Evolutionary conservation across 2,329 filamentous ascomycete species (phyloP).

Genomic region (Hypocrella siamensis): DNA sequence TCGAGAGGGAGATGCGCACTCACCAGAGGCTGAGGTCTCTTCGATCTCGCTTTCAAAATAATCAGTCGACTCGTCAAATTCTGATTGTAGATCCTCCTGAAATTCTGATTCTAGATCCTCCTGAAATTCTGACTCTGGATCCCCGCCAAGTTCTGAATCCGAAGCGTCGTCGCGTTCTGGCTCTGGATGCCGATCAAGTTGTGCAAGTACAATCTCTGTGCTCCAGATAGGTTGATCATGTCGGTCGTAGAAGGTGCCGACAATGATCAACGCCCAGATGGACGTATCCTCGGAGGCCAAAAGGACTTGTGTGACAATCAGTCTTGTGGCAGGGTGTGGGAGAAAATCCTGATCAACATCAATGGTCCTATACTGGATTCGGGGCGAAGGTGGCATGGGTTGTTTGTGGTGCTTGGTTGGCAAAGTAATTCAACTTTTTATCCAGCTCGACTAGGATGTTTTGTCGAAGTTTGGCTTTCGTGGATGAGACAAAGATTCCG

Average conservation of each 20-base stretch:
- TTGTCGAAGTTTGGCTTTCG: too few relatives aligned
- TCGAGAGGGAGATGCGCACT: too few relatives aligned
- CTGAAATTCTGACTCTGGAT: too few relatives aligned
- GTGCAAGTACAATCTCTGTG: slow-evolving; percentile 24
- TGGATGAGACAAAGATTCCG: too few relatives aligned
- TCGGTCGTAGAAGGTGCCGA: slow-evolving; percentile 30
- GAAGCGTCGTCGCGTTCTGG: slow-evolving; percentile 11
- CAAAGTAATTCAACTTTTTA: not conserved
- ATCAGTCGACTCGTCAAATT: too few relatives aligned
- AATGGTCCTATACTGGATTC: slow-evolving; percentile 10
- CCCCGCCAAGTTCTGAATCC: too few relatives aligned
- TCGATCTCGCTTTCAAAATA: too few relatives aligned
- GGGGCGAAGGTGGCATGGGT: slow-evolving; percentile 8
- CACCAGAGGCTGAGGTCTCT: too few relatives aligned
- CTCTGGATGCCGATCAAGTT: slow-evolving; percentile 11
- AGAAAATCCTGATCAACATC: slow-evolving; percentile 15
- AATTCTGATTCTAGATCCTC: too few relatives aligned
- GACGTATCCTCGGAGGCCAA: slow-evolving; percentile 14
- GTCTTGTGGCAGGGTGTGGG: slow-evolving; percentile 27
- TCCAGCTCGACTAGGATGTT: too few relatives aligned
- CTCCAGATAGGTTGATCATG: slow-evolving; percentile 27
- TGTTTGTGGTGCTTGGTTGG: not conserved
- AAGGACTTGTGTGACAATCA: slow-evolving; percentile 27
- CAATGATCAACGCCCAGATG: slow-evolving; percentile 29
- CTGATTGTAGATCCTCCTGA: too few relatives aligned